A percentile compares a stretch with the other conserved stretches of the same genome.
These are phyloP conservation scores for Leccinum fuscescens DNA, from an alignment of 1,284 basidiomycete species.

Conservation along the genomic window DNA sequence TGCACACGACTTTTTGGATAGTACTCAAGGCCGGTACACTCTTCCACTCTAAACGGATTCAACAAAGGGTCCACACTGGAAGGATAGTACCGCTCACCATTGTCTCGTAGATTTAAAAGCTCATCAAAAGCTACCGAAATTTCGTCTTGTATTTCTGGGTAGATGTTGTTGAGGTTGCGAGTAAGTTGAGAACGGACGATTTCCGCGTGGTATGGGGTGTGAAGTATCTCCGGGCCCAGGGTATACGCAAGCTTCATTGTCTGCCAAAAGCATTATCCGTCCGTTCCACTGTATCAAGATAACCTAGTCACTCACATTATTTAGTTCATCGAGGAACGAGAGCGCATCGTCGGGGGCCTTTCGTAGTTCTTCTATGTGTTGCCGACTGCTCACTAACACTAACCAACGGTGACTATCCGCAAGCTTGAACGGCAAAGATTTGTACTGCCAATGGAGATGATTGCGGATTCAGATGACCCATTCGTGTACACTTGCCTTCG, in stretches of 20 bases:
- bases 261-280: slow-evolving; percentile 6
- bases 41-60: slow-evolving; percentile 28
- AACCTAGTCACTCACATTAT: slow-evolving; percentile 30
- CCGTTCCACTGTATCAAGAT: background rate
- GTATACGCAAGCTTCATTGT: slow-evolving; percentile 25
- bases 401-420: slow-evolving; percentile 39
- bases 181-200: slow-evolving; percentile 30
- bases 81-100: slow-evolving; percentile 13
- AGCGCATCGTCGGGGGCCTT: slow-evolving; percentile 40
- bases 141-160: slow-evolving; percentile 34
- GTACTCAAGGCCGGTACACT: slow-evolving; percentile 15
- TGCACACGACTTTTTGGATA: slow-evolving; percentile 28
- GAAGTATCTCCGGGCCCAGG: slow-evolving; percentile 24
- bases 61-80: background rate
- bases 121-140: slow-evolving; percentile 30
- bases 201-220: slow-evolving; percentile 30
- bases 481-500: slow-evolving; percentile 16
- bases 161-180: slow-evolving; percentile 27
- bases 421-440: slow-evolving; percentile 40
- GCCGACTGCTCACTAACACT: slow-evolving; percentile 36
- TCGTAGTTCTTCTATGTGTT: slow-evolving; percentile 41
- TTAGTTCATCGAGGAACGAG: slow-evolving; percentile 34
- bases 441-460: slow-evolving; percentile 10
- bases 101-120: slow-evolving; percentile 10
- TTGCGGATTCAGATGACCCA: no score